These are phyloP conservation scores for Globisporangium perplexum DNA, from an alignment of 352 stramenopile species.

Conservation along the genomic window DNA sequence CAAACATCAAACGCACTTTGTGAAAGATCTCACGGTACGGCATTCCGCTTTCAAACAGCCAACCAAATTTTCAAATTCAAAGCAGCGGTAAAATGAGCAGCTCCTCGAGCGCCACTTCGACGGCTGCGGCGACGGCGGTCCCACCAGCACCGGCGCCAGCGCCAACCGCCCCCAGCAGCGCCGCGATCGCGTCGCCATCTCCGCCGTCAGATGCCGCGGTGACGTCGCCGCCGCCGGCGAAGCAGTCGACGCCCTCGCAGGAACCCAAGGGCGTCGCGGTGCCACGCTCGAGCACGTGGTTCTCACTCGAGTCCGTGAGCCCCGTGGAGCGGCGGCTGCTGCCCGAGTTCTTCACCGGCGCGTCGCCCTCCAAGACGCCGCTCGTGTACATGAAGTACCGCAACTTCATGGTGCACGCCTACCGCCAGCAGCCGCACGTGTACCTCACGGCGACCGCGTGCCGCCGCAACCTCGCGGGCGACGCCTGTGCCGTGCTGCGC, in stretches of 20 bases:
- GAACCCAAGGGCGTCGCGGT: constrained; percentile 30
- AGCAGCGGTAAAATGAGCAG: too few relatives aligned
- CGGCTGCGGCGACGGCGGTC: too few relatives aligned
- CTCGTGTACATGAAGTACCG: constrained; percentile 82
- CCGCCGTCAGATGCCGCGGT: neutral
- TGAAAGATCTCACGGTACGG: too few relatives aligned
- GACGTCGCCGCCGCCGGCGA: constrained; percentile 1
- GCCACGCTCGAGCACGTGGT: constrained; percentile 73
- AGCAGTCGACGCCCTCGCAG: constrained; percentile 11
- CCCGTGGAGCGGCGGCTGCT: constrained; percentile 80
- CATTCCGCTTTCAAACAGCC: too few relatives aligned
- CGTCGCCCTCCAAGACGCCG: constrained; percentile 39
- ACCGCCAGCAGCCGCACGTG: constrained; percentile 69
- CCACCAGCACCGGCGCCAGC: too few relatives aligned
- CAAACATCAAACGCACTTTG: too few relatives aligned
- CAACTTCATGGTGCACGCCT: constrained; percentile 85
- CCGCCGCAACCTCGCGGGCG: constrained; percentile 70
- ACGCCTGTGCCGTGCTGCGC: constrained; percentile 77
- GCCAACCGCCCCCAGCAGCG: too few relatives aligned
- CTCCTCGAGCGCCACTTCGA: too few relatives aligned
- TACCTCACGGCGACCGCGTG: constrained; percentile 83
- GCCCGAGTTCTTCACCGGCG: constrained; percentile 66
- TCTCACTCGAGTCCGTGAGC: constrained; percentile 70
- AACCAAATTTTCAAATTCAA: too few relatives aligned
- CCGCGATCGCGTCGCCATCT: too few relatives aligned